Conservation (phyloP, 257 asterid genomes). For the Lantana camara region DNA sequence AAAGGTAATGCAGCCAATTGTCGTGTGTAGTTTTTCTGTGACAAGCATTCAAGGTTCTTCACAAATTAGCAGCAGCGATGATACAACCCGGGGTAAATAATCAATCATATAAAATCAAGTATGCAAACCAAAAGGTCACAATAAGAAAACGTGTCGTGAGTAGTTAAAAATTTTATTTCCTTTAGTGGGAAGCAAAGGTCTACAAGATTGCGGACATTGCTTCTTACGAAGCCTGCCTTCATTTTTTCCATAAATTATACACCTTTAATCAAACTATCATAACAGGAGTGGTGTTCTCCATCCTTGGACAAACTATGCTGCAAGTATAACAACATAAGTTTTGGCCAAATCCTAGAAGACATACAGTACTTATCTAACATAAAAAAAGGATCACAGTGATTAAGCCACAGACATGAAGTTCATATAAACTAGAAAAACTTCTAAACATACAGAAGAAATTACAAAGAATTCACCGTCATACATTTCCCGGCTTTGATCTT, state of each 20-base stretch:
- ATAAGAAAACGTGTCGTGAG: background rate
- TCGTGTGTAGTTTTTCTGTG: constrained; percentile 6
- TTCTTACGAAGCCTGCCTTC: background rate
- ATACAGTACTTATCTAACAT: constrained; percentile 17
- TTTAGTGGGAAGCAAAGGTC: too few relatives aligned
- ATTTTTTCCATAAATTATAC: constrained; percentile 9
- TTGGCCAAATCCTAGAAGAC: constrained; percentile 2
- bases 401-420: constrained; percentile 21
- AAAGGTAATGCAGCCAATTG: constrained; percentile 17
- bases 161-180: background rate
- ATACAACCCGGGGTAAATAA: constrained; percentile 13
- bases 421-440: constrained; percentile 3
- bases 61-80: background rate
- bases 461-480: constrained; percentile 39
- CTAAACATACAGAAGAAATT: constrained; percentile 23
- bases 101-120: constrained; percentile 17
- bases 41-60: constrained; percentile 1
- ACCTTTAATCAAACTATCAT: constrained; percentile 15
- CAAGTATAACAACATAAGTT: constrained; percentile 19
- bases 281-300: background rate
- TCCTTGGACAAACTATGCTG: constrained; percentile 4
- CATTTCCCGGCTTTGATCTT: constrained; percentile 85
- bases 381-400: constrained; percentile 17
- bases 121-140: constrained; percentile 17
- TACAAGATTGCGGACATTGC: too few relatives aligned